Percentiles rank a stretch among this genome's conserved stretches.
These are phyloP conservation scores for Pontederia crassipes DNA, from an alignment of 176 grass and related monocot genomes.

Conservation along the genomic window DNA sequence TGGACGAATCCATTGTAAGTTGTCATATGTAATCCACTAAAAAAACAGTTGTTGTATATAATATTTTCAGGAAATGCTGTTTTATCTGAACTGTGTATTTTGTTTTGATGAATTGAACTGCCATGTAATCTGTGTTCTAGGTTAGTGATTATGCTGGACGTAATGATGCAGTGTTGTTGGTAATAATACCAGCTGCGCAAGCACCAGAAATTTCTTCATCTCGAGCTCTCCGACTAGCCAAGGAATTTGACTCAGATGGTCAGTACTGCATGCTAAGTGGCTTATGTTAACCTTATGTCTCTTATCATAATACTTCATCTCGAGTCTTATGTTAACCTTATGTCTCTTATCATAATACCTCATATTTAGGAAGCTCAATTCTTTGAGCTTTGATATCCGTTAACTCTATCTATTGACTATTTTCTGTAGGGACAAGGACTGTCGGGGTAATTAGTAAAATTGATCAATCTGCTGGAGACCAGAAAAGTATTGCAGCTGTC, in stretches of 20 bases:
- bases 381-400: conserved; percentile 4
- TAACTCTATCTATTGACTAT: conserved; percentile 13
- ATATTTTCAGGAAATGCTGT: not conserved
- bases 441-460: conserved; percentile 73
- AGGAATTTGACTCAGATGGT: conserved; percentile 95
- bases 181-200: conserved; percentile 92
- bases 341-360: too few species aligned
- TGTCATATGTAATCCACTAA: conserved; percentile 4
- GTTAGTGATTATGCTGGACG: conserved; percentile 74
- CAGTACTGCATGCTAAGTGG: conserved; percentile 2
- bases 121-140: conserved; percentile 21
- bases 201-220: conserved; percentile 78
- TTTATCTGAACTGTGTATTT: not conserved
- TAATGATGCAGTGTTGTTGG: conserved; percentile 92
- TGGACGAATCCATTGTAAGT: conserved; percentile 77
- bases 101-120: not conserved
- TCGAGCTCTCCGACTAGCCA: conserved; percentile 75
- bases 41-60: conserved; percentile 15
- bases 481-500: conserved; percentile 61
- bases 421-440: conserved; percentile 64
- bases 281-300: too few species aligned
- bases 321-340: too few species aligned
- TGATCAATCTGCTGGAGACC: conserved; percentile 62
- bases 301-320: too few species aligned
- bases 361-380: not conserved